Base-by-base conservation (phyloP, 2,329 filamentous ascomycete genomes). In the Fusarium ramigenum region DNA sequence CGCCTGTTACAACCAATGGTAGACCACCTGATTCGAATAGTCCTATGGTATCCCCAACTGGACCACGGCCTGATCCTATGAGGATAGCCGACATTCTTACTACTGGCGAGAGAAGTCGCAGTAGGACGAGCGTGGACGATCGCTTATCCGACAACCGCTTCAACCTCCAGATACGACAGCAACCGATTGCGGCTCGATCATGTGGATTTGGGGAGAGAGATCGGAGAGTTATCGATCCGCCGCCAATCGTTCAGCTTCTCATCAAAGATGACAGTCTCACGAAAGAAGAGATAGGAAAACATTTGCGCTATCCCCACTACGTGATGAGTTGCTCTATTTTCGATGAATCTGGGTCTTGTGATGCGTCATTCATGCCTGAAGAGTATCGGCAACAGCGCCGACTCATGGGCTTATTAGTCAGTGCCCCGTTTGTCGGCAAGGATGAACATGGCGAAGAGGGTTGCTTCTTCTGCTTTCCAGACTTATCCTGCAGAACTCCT, bases 151-250 rank as follows among this genome's bases (percentile, higher is more conserved):
- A 72, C 52, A 75, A 79, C n/a, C 53, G 56, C 15, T 83, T 83
- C 63, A 72, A 66, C 9, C 75, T 83, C 9, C 75, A 50, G 21
- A 89, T 96, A 70, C 91, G 93, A 56, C 93, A 96, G 80, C 93
- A 96, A 78, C 93, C 93, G 14, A 86, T 90, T 23, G 93, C 93
- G 2, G 93, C 93, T 60, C 87, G 93, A 75, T 93, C 93, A 46
- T 96, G 93, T 77, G 93, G 93, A 3, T 96, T 95, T 79, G 93
- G 93, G 68, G 93, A 96, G 81, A 87, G 93, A 72, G 93, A 96
- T 79, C 89, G 93, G 43, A 88, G 93, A 70, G 93, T 95, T 21
- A 93, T 96, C 71, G 93, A 96, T 78, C 93, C 93, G 44, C 93
- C 93, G 5, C 93, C 93, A 19, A 96, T 96, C 77, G 88, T 96